Percentiles rank a stretch among this genome's conserved stretches.
phyloP scores from a whole-genome alignment of 495 filamentous ascomycete genomes.

The Podospora pseudopauciseta region DNA sequence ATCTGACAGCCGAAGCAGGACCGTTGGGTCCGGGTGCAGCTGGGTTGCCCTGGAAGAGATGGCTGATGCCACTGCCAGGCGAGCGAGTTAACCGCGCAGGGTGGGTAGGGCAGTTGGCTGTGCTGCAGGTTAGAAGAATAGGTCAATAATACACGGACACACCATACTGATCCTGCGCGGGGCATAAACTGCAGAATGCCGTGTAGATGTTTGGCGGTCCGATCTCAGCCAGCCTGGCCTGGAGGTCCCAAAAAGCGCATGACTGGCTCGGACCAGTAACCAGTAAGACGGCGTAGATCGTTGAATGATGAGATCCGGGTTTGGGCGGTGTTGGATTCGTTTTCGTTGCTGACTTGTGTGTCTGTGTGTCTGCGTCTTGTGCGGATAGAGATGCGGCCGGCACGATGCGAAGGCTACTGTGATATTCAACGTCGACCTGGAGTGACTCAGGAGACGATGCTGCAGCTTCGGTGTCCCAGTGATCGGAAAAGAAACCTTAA shows the following conservation, averaged over 20 bases:
- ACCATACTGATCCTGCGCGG: not conserved
- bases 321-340: not conserved
- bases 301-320: slow-evolving; percentile 6
- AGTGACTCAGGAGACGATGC: not conserved
- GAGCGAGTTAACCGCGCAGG: slow-evolving; percentile 31
- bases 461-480: not conserved
- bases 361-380: not conserved
- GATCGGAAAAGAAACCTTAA: not conserved
- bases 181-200: slow-evolving; percentile 1
- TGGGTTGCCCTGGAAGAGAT: slow-evolving; percentile 1
- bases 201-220: slow-evolving; percentile 5
- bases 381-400: not conserved
- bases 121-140: not conserved
- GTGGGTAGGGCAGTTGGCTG: slow-evolving; percentile 19
- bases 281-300: slow-evolving; percentile 13
- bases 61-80: not conserved
- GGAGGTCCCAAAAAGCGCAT: not conserved
- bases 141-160: not conserved
- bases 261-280: slow-evolving; percentile 2
- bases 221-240: slow-evolving; percentile 19
- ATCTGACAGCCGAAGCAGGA: slow-evolving; percentile 21
- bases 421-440: not conserved
- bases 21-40: slow-evolving; percentile 31
- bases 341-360: not conserved
- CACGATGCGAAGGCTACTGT: not conserved